Conservation (phyloP, 768 basidiomycete genomes). For the Sarcodon aspratus region DNA sequence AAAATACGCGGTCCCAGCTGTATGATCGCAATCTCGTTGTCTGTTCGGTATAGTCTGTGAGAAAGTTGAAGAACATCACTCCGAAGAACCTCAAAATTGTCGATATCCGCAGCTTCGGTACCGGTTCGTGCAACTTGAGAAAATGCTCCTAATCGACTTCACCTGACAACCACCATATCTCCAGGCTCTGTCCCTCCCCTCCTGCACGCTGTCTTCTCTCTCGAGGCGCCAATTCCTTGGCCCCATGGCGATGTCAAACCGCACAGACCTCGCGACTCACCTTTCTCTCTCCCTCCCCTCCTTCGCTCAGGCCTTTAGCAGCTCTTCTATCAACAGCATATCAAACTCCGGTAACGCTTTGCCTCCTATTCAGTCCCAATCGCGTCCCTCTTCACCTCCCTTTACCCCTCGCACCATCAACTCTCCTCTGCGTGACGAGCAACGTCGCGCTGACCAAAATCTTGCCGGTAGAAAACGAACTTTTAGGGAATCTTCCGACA, state of each 20-base stretch:
- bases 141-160: no score
- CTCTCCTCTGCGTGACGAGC: conserved; percentile 7
- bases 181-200: background rate
- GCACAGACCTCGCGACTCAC: conserved; percentile 31
- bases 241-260: conserved; percentile 15
- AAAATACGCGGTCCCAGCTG: no score
- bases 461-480: conserved; percentile 15
- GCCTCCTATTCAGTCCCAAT: conserved; percentile 50
- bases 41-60: no score
- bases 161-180: no score
- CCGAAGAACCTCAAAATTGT: background rate
- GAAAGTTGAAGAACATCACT: no score
- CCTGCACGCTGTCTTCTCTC: background rate
- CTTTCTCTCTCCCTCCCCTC: conserved; percentile 61
- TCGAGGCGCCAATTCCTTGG: background rate
- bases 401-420: conserved; percentile 7
- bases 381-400: conserved; percentile 15
- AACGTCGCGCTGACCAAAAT: conserved; percentile 7
- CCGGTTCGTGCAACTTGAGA: no score
- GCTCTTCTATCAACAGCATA: conserved; percentile 39
- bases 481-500: conserved; percentile 9
- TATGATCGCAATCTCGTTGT: no score
- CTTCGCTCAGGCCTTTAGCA: conserved; percentile 67
- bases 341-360: conserved; percentile 40
- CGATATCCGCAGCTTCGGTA: background rate